Evolutionary conservation across 1,284 basidiomycete genomes (phyloP), one percentile per base, ranked within the genome.

Genomic region (Irpex rosettiformis): DNA sequence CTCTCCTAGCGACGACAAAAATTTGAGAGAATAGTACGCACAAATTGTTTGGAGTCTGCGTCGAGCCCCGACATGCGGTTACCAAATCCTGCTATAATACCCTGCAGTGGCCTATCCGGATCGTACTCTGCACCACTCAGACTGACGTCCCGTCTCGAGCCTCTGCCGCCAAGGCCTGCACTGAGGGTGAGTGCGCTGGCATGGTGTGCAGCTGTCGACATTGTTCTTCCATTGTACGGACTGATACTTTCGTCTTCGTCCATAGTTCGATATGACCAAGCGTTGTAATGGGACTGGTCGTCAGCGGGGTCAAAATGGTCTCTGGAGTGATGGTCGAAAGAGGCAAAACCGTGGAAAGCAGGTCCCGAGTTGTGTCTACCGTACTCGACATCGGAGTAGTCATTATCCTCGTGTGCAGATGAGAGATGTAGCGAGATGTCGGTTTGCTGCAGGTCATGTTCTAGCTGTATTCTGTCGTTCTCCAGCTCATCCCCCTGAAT

Each of bases 161-260:
- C 75, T 21, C 85, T 74, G 2, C 75, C 73, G 54, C 82, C 86
- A 2, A 95, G 79, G 0, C 93, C 93, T 2, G 91, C 91, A 58
- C 82, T 90, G n/a, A 96, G 78, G 0, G 93, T 95, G 52, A 94
- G 77, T 0, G 84, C 90, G 62, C 89, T 92, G 25, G 91, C 91
- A 72, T 96, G 93, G 71, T 96, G 93, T 2, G 86, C 90, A 10
- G 85, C 85, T 0, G 93, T 94, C 0, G 90, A 93, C 59, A 91
- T 75, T 0, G 91, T 89, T 58, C 85, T 82, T 21, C 80, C 83
- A 21, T 77, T 82, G 62, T 85, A 89, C 0, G 86, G 85, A 63
- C 80, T 76, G 40, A 86, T 73, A 5, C 83, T 85, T 13, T 86
- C 85, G 53, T 88, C 84, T 42, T 78, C 82, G 49, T 76, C 76